Percentiles rank a stretch among this genome's conserved stretches.
These are phyloP conservation scores for Byssochlamys sp. DNA, from an alignment of 2,329 filamentous ascomycete species.

Conservation along the genomic window DNA sequence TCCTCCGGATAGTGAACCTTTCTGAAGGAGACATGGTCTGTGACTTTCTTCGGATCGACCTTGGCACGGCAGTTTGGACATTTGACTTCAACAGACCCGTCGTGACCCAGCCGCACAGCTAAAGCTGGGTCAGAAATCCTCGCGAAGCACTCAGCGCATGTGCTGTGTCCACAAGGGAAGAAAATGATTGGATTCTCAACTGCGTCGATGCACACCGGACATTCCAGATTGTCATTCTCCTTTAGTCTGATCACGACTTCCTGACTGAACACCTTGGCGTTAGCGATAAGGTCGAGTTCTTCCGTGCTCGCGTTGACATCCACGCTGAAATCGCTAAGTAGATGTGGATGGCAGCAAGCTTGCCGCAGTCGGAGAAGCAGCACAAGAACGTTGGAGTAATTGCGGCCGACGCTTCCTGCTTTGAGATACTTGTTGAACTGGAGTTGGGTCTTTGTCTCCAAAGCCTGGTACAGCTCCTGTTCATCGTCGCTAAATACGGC, in stretches of 20 bases:
- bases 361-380: conserved; percentile 71
- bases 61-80: conserved; percentile 68
- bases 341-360: conserved; percentile 66
- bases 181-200: conserved; percentile 67
- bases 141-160: conserved; percentile 67
- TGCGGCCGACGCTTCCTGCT: conserved; percentile 55
- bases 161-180: conserved; percentile 72
- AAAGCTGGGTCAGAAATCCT: conserved; percentile 55
- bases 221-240: conserved; percentile 57
- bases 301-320: conserved; percentile 38
- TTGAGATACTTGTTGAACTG: conserved; percentile 69
- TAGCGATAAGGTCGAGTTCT: conserved; percentile 48
- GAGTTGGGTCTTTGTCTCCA: conserved; percentile 58
- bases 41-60: conserved; percentile 59
- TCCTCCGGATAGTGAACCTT: conserved; percentile 57
- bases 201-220: conserved; percentile 71
- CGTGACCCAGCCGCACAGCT: conserved; percentile 51
- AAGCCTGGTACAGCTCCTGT: conserved; percentile 51
- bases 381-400: conserved; percentile 73
- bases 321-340: conserved; percentile 57
- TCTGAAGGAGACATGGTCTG: conserved; percentile 65
- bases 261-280: conserved; percentile 52
- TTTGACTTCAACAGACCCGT: conserved; percentile 44
- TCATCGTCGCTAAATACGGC: conserved; percentile 61
- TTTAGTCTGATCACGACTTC: conserved; percentile 60